Evolutionary conservation across 495 filamentous ascomycete genomes (phyloP).

Genomic region (Aspergillus campestris): DNA sequence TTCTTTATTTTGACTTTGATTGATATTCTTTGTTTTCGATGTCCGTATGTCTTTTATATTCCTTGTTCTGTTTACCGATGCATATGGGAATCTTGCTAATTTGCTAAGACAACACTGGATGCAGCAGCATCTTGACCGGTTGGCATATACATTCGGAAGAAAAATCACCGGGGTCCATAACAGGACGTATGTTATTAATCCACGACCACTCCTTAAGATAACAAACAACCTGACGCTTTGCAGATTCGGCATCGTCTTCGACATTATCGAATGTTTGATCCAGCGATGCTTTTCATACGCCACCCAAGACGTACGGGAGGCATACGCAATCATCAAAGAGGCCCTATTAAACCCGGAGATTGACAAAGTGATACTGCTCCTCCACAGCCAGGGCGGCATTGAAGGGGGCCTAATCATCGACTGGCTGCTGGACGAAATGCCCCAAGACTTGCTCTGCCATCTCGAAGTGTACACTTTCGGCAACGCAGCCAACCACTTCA

Average conservation of each 20-base stretch:
- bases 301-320: constrained; percentile 55
- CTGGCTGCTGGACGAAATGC: constrained; percentile 69
- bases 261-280: constrained; percentile 67
- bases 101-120: constrained; percentile 34
- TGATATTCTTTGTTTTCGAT: too few species aligned
- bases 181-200: constrained; percentile 42
- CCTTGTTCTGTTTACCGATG: too few species aligned
- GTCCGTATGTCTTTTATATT: too few species aligned
- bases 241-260: constrained; percentile 56
- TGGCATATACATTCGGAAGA: constrained; percentile 67
- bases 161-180: constrained; percentile 78
- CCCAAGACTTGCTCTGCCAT: constrained; percentile 54
- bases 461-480: constrained; percentile 86
- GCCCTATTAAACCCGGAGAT: constrained; percentile 35
- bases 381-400: constrained; percentile 79
- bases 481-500: constrained; percentile 80
- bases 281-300: constrained; percentile 69
- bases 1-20: not conserved
- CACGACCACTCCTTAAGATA: too few species aligned
- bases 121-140: constrained; percentile 59
- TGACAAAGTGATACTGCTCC: constrained; percentile 66
- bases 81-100: too few species aligned
- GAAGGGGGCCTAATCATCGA: constrained; percentile 68
- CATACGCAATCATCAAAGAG: constrained; percentile 22
- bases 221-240: not conserved